A percentile compares a stretch with the other conserved stretches of the same genome.
Evolutionary conservation across 2,329 filamentous ascomycete species (phyloP).

Genomic region (Fusarium incarnatum): DNA sequence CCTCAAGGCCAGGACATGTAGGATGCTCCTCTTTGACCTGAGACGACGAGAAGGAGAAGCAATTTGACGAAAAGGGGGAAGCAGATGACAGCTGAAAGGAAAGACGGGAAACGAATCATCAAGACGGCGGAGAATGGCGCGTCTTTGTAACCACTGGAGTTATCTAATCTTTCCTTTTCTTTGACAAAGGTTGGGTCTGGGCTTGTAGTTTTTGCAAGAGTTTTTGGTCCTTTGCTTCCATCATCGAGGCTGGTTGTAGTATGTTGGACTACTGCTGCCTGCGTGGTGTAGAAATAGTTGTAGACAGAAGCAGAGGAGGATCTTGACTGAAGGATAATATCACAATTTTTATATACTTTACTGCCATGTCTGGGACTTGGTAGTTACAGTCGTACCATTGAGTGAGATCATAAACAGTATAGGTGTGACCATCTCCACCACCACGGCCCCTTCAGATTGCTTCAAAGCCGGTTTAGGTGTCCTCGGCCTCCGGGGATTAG

Average conservation of each 20-base stretch:
- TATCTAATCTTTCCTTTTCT: slow-evolving; percentile 12
- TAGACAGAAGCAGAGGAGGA: slow-evolving; percentile 20
- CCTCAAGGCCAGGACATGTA: slow-evolving; percentile 53
- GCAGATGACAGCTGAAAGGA: background rate
- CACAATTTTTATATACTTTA: background rate
- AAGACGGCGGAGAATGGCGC: slow-evolving; percentile 46
- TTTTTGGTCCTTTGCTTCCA: slow-evolving; percentile 23
- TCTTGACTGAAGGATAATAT: slow-evolving; percentile 7
- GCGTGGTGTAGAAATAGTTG: slow-evolving; percentile 6
- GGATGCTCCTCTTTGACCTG: background rate
- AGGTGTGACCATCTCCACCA: background rate
- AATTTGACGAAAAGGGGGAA: slow-evolving; percentile 11
- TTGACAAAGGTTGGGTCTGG: slow-evolving; percentile 16
- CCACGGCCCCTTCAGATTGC: background rate
- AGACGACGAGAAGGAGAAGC: background rate
- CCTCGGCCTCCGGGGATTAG: background rate
- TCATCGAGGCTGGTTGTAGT: slow-evolving; percentile 3
- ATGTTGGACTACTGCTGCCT: slow-evolving; percentile 5
- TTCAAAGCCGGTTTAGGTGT: background rate
- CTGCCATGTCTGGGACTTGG: background rate
- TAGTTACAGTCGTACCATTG: no score
- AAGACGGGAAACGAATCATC: slow-evolving; percentile 23
- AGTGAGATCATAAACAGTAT: background rate
- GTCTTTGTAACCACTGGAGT: slow-evolving; percentile 27
- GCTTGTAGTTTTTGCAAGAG: slow-evolving; percentile 31